Conservation (phyloP, 78 protist species). For the Isochrysis galbana region DNA sequence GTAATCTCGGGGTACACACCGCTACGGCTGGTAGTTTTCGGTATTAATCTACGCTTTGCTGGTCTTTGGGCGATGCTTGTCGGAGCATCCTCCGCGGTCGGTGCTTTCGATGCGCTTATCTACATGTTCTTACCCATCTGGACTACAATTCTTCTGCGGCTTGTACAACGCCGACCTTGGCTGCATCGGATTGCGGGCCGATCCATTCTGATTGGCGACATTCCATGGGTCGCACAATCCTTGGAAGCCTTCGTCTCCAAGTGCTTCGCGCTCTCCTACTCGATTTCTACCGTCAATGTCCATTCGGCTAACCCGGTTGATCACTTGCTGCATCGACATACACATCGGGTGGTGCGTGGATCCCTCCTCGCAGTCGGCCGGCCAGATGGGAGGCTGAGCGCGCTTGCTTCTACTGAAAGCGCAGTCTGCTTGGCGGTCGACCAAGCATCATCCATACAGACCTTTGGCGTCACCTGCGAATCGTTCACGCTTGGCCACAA, state of each 20-base stretch:
- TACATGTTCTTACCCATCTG: neutral
- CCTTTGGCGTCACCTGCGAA: neutral
- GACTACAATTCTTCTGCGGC: neutral
- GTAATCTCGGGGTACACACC: too few species aligned
- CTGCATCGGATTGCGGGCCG: neutral
- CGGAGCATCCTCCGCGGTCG: too few species aligned
- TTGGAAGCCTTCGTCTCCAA: slow-evolving; percentile 39
- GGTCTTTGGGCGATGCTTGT: too few species aligned
- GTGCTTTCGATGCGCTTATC: neutral
- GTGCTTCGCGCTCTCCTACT: slow-evolving; percentile 42
- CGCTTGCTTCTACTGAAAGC: slow-evolving; percentile 17
- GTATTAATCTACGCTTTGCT: too few species aligned
- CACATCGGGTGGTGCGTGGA: slow-evolving; percentile 55
- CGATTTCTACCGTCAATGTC: slow-evolving; percentile 19
- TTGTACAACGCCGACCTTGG: neutral
- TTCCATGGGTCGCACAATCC: slow-evolving; percentile 23
- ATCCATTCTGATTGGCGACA: neutral
- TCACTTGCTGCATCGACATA: slow-evolving; percentile 31
- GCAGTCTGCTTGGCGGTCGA: neutral
- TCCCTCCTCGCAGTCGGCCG: slow-evolving; percentile 44
- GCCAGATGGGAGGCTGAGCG: slow-evolving; percentile 43
- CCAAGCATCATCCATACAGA: slow-evolving; percentile 13
- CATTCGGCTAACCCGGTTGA: slow-evolving; percentile 6
- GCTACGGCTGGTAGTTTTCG: too few species aligned
- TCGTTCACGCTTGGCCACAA: slow-evolving; percentile 10